phyloP scores from a whole-genome alignment of 495 filamentous ascomycete genomes.

The Amphirosellinia nigrospora region DNA sequence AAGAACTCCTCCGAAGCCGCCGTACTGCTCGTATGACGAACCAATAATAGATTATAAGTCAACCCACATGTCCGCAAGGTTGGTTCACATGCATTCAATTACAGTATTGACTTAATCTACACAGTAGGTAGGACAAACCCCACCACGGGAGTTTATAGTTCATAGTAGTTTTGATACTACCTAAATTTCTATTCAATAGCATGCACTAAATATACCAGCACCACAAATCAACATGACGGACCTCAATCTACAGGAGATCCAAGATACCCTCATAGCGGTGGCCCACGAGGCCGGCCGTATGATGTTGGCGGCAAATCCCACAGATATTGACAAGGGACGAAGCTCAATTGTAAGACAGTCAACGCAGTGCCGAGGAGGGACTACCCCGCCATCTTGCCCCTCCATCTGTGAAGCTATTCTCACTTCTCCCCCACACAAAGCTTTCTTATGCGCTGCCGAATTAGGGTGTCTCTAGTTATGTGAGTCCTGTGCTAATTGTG shows the following conservation, averaged over 20 bases:
- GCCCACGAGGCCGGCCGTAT: conserved; percentile 81
- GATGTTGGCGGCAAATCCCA: conserved; percentile 78
- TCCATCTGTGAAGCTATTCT: conserved; percentile 26
- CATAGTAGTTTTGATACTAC: neutral
- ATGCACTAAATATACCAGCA: neutral
- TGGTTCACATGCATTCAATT: conserved; percentile 6
- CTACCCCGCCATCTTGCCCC: conserved; percentile 28
- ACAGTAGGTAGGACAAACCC: too few species aligned
- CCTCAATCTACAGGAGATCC: conserved; percentile 77
- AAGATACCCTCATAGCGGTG: conserved; percentile 75
- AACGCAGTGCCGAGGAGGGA: neutral
- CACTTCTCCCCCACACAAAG: neutral
- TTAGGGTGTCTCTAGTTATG: too few species aligned
- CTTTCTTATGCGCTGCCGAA: neutral
- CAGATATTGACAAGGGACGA: conserved; percentile 67
- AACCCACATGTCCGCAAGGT: conserved; percentile 14
- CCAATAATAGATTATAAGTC: conserved; percentile 11
- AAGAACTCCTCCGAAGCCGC: neutral
- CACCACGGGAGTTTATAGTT: neutral
- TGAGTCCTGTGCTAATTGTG: neutral
- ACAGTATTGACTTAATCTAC: neutral
- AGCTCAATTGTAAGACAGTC: conserved; percentile 78
- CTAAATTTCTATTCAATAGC: neutral
- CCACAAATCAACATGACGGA: conserved; percentile 45
- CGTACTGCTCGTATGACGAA: neutral